Evolutionary conservation across 768 basidiomycete species (phyloP).

Genomic region (Boletus reticuloceps): DNA sequence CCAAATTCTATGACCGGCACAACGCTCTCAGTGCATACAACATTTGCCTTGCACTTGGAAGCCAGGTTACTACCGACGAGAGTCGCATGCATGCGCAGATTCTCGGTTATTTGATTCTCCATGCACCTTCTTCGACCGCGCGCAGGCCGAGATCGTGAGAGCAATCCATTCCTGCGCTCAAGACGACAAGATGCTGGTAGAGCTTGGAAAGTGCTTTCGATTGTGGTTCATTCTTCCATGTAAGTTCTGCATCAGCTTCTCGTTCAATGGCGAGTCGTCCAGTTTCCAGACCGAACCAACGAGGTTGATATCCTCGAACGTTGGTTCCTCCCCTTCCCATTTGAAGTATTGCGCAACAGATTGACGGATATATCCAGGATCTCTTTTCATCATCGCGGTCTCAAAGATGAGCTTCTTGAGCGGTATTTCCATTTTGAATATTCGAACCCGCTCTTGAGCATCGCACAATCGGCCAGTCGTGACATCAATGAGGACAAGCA

Average conservation of each 20-base stretch:
- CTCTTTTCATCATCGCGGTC: too few species aligned
- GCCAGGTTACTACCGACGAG: neutral
- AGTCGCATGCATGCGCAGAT: neutral
- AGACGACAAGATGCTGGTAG: neutral
- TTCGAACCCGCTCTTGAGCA: too few species aligned
- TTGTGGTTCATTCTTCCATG: neutral
- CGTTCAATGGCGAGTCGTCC: too few species aligned
- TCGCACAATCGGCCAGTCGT: too few species aligned
- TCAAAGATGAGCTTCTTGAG: too few species aligned
- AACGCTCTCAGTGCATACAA: constrained; percentile 14
- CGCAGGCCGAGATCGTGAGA: neutral
- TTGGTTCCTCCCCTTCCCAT: too few species aligned
- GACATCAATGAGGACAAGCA: too few species aligned
- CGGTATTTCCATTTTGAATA: too few species aligned
- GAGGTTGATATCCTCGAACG: too few species aligned
- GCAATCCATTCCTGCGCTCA: neutral
- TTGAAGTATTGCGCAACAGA: too few species aligned
- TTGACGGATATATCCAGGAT: too few species aligned
- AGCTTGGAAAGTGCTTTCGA: neutral
- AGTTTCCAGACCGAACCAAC: too few species aligned
- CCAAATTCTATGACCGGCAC: neutral
- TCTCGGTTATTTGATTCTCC: neutral
- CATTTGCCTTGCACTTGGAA: neutral
- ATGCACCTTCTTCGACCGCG: neutral
- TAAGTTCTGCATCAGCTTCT: neutral